Conservation (phyloP, 768 basidiomycete genomes). For the Phaeotremella fagi region DNA sequence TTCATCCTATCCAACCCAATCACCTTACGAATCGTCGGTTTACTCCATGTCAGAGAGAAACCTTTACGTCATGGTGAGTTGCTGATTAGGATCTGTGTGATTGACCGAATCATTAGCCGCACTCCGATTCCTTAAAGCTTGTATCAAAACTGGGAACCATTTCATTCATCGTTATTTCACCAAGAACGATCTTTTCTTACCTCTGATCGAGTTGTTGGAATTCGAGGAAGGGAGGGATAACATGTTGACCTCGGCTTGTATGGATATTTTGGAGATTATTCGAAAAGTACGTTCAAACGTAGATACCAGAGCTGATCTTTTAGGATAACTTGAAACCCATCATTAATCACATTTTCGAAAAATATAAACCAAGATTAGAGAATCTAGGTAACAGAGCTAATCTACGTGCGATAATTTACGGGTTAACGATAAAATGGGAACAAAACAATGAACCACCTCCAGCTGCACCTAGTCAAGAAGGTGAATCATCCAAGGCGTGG, state of each 20-base stretch:
- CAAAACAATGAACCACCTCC: slow-evolving; percentile 71
- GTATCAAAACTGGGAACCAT: slow-evolving; percentile 65
- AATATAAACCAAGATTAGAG: slow-evolving; percentile 63
- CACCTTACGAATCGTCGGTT: slow-evolving; percentile 64
- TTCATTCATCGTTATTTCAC: slow-evolving; percentile 67
- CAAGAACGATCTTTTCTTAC: slow-evolving; percentile 77
- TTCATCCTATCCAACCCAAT: slow-evolving; percentile 78
- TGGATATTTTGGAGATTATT: slow-evolving; percentile 91
- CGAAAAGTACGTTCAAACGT: slow-evolving; percentile 60
- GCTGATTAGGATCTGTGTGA: neutral
- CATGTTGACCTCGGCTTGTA: slow-evolving; percentile 86
- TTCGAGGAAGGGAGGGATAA: slow-evolving; percentile 83
- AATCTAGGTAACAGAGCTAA: slow-evolving; percentile 65
- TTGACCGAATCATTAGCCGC: too few relatives aligned
- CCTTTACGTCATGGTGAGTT: slow-evolving; percentile 81
- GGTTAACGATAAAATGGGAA: slow-evolving; percentile 59
- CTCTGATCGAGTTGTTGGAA: slow-evolving; percentile 76
- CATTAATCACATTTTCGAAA: slow-evolving; percentile 76
- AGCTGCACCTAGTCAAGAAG: slow-evolving; percentile 12
- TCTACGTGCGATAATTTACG: slow-evolving; percentile 51
- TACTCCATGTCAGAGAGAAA: slow-evolving; percentile 80
- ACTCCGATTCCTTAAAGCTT: slow-evolving; percentile 83
- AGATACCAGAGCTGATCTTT: neutral
- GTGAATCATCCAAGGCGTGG: slow-evolving; percentile 20
- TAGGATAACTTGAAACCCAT: slow-evolving; percentile 85